Evolutionary conservation across 2,329 filamentous ascomycete species (phyloP), one percentile per base, ranked within the genome.

Genomic region (Triangularia verruculosa): DNA sequence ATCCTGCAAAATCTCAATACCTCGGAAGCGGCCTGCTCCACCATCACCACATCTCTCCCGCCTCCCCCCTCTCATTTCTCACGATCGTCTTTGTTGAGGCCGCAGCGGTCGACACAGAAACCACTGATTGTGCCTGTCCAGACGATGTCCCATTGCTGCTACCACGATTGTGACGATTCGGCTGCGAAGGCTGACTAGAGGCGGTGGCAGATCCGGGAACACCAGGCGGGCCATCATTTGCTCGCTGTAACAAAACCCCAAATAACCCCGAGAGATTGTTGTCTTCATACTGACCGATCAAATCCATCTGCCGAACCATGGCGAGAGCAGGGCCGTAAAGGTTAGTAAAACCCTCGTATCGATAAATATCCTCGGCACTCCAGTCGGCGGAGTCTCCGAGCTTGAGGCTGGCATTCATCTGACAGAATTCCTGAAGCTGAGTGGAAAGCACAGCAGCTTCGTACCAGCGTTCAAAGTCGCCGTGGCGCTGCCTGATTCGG

Each of bases 271-370:
- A 55, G 24, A 59, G 30, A 9, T 39, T n/a, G 43, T 68, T 68
- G 52, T 67, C 60, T 22, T 68, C 63, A 25, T 55, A 51, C 5
- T 61, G 67, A 7, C 74, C 74, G 2, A 75, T 69, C 1, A 70
- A 68, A 53, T 75, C 72, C 70, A 76, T 75, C 57, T 67, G 54
- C 57, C 66, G 66, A 20, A 75, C 63, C 61, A 74, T 70, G 6
- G 67, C 59, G 30, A 74, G 54, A 2, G 73, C 73, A 6, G 70
- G 71, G n/a, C 39, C 61, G 43, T 71, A 72, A 1, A 72, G 61
- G 0, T 67, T 62, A 22, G 66, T 56, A 1, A 71, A 65, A 53
- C 72, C 63, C 1, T 64, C 69, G 11, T 67, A 60, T 32, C 62
- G 30, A n/a, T 51, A 51, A 1, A 71, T 59, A 6, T 59, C 54